phyloP scores from a whole-genome alignment of 768 basidiomycete genomes.

The Leccinum disarticulatum region DNA sequence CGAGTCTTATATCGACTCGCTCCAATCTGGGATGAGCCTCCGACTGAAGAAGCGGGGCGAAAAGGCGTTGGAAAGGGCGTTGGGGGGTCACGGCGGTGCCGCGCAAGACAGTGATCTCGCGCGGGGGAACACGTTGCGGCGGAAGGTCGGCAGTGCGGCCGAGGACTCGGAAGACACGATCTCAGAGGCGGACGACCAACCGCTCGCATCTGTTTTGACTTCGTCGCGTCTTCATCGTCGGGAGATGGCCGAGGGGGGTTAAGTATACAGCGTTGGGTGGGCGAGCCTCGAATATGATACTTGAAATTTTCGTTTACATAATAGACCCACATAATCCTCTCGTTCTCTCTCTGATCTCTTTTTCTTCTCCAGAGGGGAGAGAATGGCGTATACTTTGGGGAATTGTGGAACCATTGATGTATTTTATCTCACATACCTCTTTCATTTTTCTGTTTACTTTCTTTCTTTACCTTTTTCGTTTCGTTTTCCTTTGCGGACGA shows the following conservation, averaged over 20 bases:
- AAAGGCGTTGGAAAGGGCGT: slow-evolving; percentile 67
- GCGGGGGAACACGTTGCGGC: slow-evolving; percentile 33
- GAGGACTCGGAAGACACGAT: slow-evolving; percentile 53
- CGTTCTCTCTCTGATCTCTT: not conserved
- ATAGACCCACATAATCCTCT: slow-evolving; percentile 15
- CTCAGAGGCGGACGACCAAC: slow-evolving; percentile 45
- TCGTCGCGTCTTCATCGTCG: slow-evolving; percentile 39
- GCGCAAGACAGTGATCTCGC: slow-evolving; percentile 33
- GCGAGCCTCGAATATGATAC: slow-evolving; percentile 16
- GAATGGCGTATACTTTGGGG: slow-evolving; percentile 13
- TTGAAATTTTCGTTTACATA: slow-evolving; percentile 4
- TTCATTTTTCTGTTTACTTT: not conserved
- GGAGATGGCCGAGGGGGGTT: slow-evolving; percentile 42
- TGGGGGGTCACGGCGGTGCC: slow-evolving; percentile 33
- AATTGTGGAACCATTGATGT: slow-evolving; percentile 31
- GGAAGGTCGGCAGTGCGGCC: slow-evolving; percentile 40
- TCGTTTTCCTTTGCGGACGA: not conserved
- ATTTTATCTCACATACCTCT: slow-evolving; percentile 27
- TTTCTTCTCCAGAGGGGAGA: not conserved
- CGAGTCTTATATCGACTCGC: slow-evolving; percentile 89
- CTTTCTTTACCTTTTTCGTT: not conserved
- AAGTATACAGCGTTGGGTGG: slow-evolving; percentile 14
- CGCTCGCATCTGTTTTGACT: slow-evolving; percentile 24
- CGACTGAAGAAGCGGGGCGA: slow-evolving; percentile 90
- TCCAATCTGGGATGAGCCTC: slow-evolving; percentile 78